Percentiles rank a stretch among this genome's conserved stretches.
Conservation (phyloP, 2,329 filamentous ascomycete species). For the Exophiala alcalophila region DNA sequence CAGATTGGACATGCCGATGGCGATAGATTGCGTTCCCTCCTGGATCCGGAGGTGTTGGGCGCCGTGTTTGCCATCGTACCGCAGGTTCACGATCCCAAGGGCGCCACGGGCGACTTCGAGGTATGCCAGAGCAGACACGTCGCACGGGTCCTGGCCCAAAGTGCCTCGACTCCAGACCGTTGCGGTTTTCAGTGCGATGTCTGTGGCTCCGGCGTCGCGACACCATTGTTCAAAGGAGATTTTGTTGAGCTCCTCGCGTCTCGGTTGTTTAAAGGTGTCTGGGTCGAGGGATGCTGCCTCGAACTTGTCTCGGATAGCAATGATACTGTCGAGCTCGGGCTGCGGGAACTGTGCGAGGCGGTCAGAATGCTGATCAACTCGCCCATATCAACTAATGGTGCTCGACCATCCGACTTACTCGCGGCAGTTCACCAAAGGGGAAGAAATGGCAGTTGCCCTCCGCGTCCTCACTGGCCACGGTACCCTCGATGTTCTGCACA, state of each 20-base stretch:
- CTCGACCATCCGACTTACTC: no score
- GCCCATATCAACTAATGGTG: no score
- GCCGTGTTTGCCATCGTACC: conserved; percentile 52
- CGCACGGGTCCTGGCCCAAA: conserved; percentile 49
- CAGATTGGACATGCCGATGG: conserved; percentile 36
- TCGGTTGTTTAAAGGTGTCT: conserved; percentile 23
- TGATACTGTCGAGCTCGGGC: conserved; percentile 1
- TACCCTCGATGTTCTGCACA: conserved; percentile 33
- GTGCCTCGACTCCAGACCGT: conserved; percentile 42
- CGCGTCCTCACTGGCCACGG: conserved; percentile 33
- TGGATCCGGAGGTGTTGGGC: conserved; percentile 52
- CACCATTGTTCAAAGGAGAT: conserved; percentile 41
- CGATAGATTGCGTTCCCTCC: conserved; percentile 47
- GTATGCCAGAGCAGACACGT: conserved; percentile 53
- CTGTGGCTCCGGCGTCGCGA: conserved; percentile 27
- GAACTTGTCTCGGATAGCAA: conserved; percentile 33
- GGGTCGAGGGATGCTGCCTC: conserved; percentile 38
- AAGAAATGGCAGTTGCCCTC: conserved; percentile 40
- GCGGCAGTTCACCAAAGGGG: conserved; percentile 37
- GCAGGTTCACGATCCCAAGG: conserved; percentile 51
- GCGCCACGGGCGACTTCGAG: conserved; percentile 54
- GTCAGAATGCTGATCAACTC: no score
- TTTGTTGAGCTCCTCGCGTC: conserved; percentile 31
- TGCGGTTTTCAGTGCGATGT: conserved; percentile 31
- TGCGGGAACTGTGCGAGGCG: conserved; percentile 2